Base-by-base conservation (phyloP, 345 rosid genomes). In the Gossypium bickii region DNA sequence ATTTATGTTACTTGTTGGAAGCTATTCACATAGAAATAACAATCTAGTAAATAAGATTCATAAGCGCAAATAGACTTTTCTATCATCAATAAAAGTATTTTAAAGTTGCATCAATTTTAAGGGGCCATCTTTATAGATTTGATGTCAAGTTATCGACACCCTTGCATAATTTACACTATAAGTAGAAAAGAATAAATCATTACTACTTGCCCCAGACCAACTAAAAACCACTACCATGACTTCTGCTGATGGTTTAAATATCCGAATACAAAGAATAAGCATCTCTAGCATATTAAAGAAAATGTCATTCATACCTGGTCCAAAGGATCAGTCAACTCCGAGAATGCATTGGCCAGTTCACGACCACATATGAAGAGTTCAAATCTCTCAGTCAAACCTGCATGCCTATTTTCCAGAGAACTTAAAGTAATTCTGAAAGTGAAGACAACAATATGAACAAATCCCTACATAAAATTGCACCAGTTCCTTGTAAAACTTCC, bases 341-440 rank as follows among this genome's bases (percentile, higher is more conserved):
- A 92, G 76, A 95, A 95, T 80, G 97, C 98, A 72, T 95, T 95
- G 67, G 98, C 99, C 86, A 92, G 78, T 83, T 95, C 99, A 56
- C 97, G 96, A 70, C 99, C 97, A 34, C 97, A 91, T 11, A 95
- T 89, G 83, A 95, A 95, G 72, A 95, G 93, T 85, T 95, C 97
- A 77, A 95, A 95, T 84, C 97, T 89, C 85, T 92, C 99, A 13
- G 97, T 90, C 88, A 95, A 89, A 77, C 96, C 86, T 77, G 78
- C 78, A 71, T 67, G 80, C 73, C 97, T 92, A 75, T 62, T 74
- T 63, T 64, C 43, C 68, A 51, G 74, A 76, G 56, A 27, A 70
- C 25, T 29, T 63, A 41, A 55, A 47, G 80, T 34, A 66, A 44
- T 51, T 24, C 15, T 34, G 74, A 67, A 22, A 74, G 49, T 45